Evolutionary conservation across 2,329 filamentous ascomycete species (phyloP).

Genomic region (Nothopassalora personata): DNA sequence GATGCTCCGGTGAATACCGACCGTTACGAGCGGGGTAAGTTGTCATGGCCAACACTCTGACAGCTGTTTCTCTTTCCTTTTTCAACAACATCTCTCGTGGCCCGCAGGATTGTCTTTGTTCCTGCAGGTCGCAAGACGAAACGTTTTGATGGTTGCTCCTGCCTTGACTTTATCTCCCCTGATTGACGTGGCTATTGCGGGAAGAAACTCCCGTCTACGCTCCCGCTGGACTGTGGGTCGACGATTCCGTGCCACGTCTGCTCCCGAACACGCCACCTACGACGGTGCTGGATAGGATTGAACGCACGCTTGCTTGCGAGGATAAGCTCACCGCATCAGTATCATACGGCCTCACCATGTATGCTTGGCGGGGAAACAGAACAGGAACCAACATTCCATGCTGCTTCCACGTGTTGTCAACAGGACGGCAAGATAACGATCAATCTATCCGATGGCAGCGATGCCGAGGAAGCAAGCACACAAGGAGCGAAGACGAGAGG

Average conservation of each 20-base stretch:
- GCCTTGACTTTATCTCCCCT: too few relatives aligned
- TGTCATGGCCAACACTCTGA: not conserved
- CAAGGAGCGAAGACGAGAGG: not conserved
- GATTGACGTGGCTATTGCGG: too few relatives aligned
- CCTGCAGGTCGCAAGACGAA: not conserved
- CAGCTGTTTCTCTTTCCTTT: not conserved
- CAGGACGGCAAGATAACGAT: not conserved
- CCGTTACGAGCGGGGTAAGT: not conserved
- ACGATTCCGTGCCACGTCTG: not conserved
- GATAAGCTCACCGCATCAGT: not conserved
- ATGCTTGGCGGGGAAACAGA: not conserved
- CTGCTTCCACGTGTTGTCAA: not conserved
- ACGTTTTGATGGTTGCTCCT: not conserved
- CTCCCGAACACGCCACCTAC: not conserved
- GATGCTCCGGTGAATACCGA: not conserved
- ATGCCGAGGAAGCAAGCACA: not conserved
- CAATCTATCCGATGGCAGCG: not conserved
- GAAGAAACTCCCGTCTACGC: not conserved
- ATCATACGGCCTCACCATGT: conserved; percentile 1
- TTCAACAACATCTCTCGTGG: not conserved
- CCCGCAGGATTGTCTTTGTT: not conserved
- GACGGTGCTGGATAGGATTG: not conserved
- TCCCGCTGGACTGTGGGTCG: not conserved
- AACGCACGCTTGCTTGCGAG: not conserved
- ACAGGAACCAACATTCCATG: not conserved